These are phyloP conservation scores for Sclerotinia spermophila DNA, from an alignment of 2,329 filamentous ascomycete genomes.

Conservation along the genomic window DNA sequence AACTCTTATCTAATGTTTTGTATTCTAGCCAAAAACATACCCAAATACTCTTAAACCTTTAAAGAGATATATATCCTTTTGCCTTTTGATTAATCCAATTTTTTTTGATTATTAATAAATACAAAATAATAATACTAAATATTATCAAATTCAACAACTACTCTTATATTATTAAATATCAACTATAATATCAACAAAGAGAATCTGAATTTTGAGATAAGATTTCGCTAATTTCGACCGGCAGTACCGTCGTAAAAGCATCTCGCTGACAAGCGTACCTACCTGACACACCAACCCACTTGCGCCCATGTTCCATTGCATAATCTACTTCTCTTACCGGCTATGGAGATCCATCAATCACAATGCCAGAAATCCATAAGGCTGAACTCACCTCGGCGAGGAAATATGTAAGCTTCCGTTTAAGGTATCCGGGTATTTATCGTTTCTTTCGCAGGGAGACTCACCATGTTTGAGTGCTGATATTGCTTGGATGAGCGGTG, in stretches of 20 bases:
- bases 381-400: slow-evolving; percentile 8
- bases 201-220: too few species aligned
- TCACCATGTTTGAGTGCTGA: neutral
- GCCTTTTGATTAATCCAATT: too few species aligned
- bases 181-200: too few species aligned
- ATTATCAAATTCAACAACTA: too few species aligned
- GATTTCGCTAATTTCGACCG: slow-evolving; percentile 1
- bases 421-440: neutral
- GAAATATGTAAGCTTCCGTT: neutral
- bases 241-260: neutral
- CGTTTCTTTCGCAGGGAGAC: neutral
- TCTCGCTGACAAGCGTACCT: slow-evolving; percentile 5
- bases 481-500: neutral
- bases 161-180: too few species aligned
- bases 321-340: slow-evolving; percentile 5
- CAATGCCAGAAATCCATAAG: neutral
- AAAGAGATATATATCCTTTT: too few species aligned
- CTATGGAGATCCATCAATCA: neutral
- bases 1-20: too few species aligned
- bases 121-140: too few species aligned
- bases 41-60: too few species aligned
- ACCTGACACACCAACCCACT: slow-evolving; percentile 5
- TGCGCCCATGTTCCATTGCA: slow-evolving; percentile 1
- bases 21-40: too few species aligned
- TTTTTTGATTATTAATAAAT: too few species aligned